Base-by-base conservation (phyloP, 495 filamentous ascomycete genomes). In the Penicillium ucsense region DNA sequence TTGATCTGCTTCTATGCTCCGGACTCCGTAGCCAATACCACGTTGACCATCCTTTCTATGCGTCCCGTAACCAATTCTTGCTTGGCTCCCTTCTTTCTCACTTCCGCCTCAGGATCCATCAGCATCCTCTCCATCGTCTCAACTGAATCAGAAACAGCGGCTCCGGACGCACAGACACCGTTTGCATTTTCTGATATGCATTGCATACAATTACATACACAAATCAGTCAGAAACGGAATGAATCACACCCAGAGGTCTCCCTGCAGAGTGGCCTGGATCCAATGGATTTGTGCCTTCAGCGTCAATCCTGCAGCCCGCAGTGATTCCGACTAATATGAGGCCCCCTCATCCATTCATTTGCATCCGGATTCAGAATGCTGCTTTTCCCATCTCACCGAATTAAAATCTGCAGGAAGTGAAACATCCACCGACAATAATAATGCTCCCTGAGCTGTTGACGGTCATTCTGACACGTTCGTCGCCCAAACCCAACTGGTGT, bases 211-310 rank as follows among this genome's bases (percentile, higher is more conserved):
- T 20, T 20, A 20, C 20, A 20, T 20, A 20, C 20, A 20, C 20
- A 20, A 20, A 20, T 20, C 20, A 20, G 20, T 20, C 20, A 20
- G 20, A 20, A 9, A 40, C 36, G 35, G 30, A 29, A 27, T 10
- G 8, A 43, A 43, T 11, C 32, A 33, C 20, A 35, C 28, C 4
- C 4, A 31, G 32, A 7, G n/a, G 34, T 37, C 27, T 30, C 35
- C 20, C 45, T 27, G 37, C 36, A 47, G 45, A 47, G 36, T 43
- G 46, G n/a, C 38, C 51, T 50, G 42, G 31, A 43, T 43, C 53
- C 54, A 53, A 56, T 56, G 50, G 41, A 33, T 56, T 33, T 53
- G 44, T 47, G 20, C 54, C 50, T 50, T 46, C 53, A 43, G 34
- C 47, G 30, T 50, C 39, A 54, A 50, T 50, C 35, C 31, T 10